Evolutionary conservation across 1,284 basidiomycete species (phyloP).

Genomic region (Rhodotorula sp.): DNA sequence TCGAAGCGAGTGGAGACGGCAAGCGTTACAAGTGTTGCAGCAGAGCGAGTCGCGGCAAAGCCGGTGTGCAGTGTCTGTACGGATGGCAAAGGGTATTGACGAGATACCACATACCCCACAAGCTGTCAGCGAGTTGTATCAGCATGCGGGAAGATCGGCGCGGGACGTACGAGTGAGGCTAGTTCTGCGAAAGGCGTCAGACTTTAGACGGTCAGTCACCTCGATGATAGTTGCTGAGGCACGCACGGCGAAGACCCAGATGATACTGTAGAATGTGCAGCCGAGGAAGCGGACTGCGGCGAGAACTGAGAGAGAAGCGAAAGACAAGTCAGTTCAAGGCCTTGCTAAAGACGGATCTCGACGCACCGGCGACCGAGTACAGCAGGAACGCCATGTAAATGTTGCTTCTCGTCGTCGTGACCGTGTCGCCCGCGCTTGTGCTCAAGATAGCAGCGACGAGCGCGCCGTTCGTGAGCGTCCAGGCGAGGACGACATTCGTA

Average conservation of each 20-base stretch:
- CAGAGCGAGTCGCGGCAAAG: too few relatives aligned
- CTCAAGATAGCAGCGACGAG: constrained; percentile 71
- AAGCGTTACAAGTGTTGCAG: too few relatives aligned
- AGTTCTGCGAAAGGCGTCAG: too few relatives aligned
- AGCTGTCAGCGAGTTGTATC: too few relatives aligned
- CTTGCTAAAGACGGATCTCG: neutral
- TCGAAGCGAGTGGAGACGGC: too few relatives aligned
- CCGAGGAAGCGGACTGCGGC: constrained; percentile 75
- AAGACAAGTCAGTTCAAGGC: neutral
- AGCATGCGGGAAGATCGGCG: too few relatives aligned
- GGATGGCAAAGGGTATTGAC: too few relatives aligned
- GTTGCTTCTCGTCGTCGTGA: constrained; percentile 52
- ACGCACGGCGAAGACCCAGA: constrained; percentile 53
- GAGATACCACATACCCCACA: too few relatives aligned
- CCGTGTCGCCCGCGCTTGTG: constrained; percentile 31
- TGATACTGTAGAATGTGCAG: constrained; percentile 70
- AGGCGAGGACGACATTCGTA: constrained; percentile 78
- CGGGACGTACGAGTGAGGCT: too few relatives aligned
- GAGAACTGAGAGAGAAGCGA: constrained; percentile 49
- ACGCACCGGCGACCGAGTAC: constrained; percentile 70
- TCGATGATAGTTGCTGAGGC: neutral
- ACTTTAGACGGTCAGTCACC: too few relatives aligned
- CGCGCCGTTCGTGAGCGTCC: constrained; percentile 78
- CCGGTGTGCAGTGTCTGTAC: too few relatives aligned
- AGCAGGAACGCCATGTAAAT: constrained; percentile 79